Percentiles rank a stretch among this genome's conserved stretches.
Evolutionary conservation across 1,284 basidiomycete genomes (phyloP).

Genomic region (Leccinum solheimii): DNA sequence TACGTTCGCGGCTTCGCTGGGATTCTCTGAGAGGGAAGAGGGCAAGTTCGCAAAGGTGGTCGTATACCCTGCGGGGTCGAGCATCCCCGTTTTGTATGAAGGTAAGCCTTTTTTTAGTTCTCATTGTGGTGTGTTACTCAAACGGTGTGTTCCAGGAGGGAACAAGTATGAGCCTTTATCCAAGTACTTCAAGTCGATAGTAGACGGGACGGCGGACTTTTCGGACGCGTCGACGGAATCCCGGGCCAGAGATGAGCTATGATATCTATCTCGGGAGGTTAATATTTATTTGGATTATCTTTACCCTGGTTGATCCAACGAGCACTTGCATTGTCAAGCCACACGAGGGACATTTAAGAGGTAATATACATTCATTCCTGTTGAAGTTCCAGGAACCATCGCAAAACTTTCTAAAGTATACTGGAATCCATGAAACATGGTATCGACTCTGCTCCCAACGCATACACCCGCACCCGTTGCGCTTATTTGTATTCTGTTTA

Average conservation of each 20-base stretch:
- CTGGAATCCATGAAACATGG: neutral
- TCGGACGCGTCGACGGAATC: conserved; percentile 20
- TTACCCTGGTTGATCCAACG: neutral
- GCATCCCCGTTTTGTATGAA: conserved; percentile 55
- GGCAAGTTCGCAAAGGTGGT: conserved; percentile 65
- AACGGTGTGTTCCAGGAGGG: conserved; percentile 43
- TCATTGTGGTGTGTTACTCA: conserved; percentile 2
- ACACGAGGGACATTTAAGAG: neutral
- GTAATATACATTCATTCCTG: neutral
- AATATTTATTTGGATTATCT: conserved; percentile 12
- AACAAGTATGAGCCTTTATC: conserved; percentile 65
- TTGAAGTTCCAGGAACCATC: neutral
- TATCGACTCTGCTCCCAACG: neutral
- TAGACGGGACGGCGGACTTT: conserved; percentile 65
- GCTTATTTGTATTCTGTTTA: neutral
- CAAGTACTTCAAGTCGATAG: conserved; percentile 66
- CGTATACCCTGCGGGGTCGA: conserved; percentile 60
- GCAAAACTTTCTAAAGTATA: neutral
- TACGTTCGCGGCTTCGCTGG: conserved; percentile 54
- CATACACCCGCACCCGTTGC: neutral
- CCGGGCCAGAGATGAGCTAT: conserved; percentile 30
- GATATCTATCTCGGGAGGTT: conserved; percentile 7
- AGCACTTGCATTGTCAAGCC: neutral
- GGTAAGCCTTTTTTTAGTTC: conserved; percentile 41
- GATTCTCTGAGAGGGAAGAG: conserved; percentile 49